Base-by-base conservation (phyloP, 495 filamentous ascomycete genomes). In the Niebla homalea region DNA sequence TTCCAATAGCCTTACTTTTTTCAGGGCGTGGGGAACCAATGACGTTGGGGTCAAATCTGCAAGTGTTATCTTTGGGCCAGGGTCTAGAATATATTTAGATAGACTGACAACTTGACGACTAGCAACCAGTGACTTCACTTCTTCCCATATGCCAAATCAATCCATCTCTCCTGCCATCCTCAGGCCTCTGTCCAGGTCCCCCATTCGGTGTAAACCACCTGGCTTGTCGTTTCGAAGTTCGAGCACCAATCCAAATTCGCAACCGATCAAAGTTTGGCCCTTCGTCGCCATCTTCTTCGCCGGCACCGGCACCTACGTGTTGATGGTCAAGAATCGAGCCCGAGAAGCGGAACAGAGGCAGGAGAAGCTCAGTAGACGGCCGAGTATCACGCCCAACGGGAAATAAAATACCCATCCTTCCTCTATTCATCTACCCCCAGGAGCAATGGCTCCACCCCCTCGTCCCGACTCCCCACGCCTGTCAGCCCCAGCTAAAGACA, bases 231-330 rank as follows among this genome's bases (percentile, higher is more conserved):
- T 12, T 12, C 29, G 29, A 12, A 32, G 29, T 32, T 7, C 29
- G 7, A 32, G 29, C 7, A 32, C 29, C 26, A 32, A 32, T 42
- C 47, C 52, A 32, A 49, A 52, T 29, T 40, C 62, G 43, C 70
- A 65, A 15, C 68, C 76, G 21, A 75, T 85, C 58, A 80, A 76
- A 62, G 60, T 85, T 63, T 72, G 79, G 67, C 83, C 83, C 4
- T 77, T 87, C 58, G 46, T 84, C 48, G 60, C 69, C 51, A 76
- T 87, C 57, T 69, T 80, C 51, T 67, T 64, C 51, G 58, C 70
- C 36, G 78, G 81, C 39, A 75, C 76, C 16, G 76, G 69, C 32
- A 67, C 75, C 41, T 87, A 84, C 70, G 64, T 70, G 43, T 66
- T 73, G 47, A 75, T 85, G 57, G 79, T 83, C 19, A 80, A 76